Evolutionary conservation across 108 stramenopile genomes (phyloP), one percentile per base, ranked within the genome.

Genomic region (Stephanodiscus minutulus): DNA sequence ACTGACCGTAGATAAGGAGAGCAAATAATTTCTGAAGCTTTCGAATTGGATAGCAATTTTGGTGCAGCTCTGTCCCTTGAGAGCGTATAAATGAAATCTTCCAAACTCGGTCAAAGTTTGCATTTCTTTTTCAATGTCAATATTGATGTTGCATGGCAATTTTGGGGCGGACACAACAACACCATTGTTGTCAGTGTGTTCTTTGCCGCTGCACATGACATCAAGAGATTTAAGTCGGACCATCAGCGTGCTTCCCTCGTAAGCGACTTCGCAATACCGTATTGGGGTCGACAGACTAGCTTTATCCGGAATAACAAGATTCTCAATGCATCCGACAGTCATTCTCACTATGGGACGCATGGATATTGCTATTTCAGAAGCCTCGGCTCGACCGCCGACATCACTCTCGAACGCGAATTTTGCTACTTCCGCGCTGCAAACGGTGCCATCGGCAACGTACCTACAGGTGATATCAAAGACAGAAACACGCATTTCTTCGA

Each of bases 371-470:
- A 77, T 47, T 10, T 66, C 31, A 2, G 37, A 21, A 36, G 61
- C 70, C 21, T 20, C 31, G 17, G 71, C 71, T 27, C 27, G 70
- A 28, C 70, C 71, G n/a, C 63, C 62, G 8, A 27, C 43, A 13
- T 21, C 28, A 24, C 64, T 72, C 24, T 56, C 64, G 43, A 58
- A 77, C 15, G 58, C 61, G n/a, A 74, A 44, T 33, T 59, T 44
- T 20, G 36, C 50, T 22, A 36, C 63, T 29, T 70, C 44, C 12
- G 39, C 36, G 20, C 41, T 57, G 60, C 73, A 74, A 21, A 67
- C 48, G 29, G 76, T 73, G 20, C 77, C 77, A 53, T 78, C 77
- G 10, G 64, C 72, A 21, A 58, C 25, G 53, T 73, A 78, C 21
- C 18, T 72, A 11, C 46, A 13, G 20, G 7, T 28, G 5, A 78